Evolutionary conservation across 768 basidiomycete species (phyloP).

Genomic region (Naganishia kalamii): DNA sequence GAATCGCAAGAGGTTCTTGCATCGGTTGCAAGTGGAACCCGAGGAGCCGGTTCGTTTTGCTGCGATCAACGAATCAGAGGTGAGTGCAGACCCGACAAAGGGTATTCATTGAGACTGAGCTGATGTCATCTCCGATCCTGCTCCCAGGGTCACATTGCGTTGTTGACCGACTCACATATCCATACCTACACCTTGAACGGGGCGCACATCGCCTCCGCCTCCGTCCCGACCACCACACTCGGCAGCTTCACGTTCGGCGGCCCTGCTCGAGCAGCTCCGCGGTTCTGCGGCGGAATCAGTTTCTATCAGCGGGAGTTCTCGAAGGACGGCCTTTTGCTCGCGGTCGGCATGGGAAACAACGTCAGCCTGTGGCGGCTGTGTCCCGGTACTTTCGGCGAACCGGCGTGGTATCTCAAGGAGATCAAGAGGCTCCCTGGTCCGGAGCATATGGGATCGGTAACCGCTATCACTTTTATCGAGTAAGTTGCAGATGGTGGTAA

Average conservation of each 20-base stretch:
- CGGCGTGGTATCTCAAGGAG: slow-evolving; percentile 64
- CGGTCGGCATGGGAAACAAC: slow-evolving; percentile 67
- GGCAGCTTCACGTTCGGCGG: slow-evolving; percentile 4
- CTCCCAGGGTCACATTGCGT: slow-evolving; percentile 73
- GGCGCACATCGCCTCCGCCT: slow-evolving; percentile 59
- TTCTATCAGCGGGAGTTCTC: slow-evolving; percentile 89
- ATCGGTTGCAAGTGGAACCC: slow-evolving; percentile 66
- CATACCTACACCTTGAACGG: slow-evolving; percentile 83
- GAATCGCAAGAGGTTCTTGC: slow-evolving; percentile 71
- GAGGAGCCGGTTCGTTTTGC: slow-evolving; percentile 59
- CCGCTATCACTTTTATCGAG: slow-evolving; percentile 77
- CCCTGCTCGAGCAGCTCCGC: slow-evolving; percentile 51
- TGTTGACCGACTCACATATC: slow-evolving; percentile 65
- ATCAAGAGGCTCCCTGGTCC: slow-evolving; percentile 57
- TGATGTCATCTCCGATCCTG: slow-evolving; percentile 1
- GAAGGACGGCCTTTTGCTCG: slow-evolving; percentile 68
- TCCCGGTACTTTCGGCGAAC: slow-evolving; percentile 56
- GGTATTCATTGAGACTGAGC: neutral
- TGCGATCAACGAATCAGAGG: slow-evolving; percentile 78
- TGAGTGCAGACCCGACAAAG: slow-evolving; percentile 48
- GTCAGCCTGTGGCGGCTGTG: slow-evolving; percentile 80
- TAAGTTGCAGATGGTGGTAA: slow-evolving; percentile 41
- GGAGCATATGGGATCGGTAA: slow-evolving; percentile 56
- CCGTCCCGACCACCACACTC: slow-evolving; percentile 23
- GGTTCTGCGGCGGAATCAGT: slow-evolving; percentile 62